phyloP scores from a whole-genome alignment of 257 asterid genomes.

The Fraxinus quadrangulata region DNA sequence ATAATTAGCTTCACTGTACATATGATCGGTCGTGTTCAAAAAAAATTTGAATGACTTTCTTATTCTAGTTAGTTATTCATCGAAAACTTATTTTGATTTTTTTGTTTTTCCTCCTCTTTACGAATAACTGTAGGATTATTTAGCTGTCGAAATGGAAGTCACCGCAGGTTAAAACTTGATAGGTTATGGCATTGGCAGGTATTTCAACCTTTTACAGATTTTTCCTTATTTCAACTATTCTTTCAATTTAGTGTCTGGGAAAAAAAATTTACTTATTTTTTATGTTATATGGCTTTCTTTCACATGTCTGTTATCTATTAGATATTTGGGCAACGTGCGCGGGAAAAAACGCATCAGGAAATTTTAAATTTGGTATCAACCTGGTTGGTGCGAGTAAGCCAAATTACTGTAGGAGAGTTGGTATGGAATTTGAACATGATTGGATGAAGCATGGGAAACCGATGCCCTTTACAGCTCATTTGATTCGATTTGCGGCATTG shows the following conservation, averaged over 20 bases:
- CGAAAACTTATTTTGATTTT: not conserved
- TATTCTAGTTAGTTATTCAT: not conserved
- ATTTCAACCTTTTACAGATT: not conserved
- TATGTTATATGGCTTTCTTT: conserved; percentile 1
- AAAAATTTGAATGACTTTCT: not conserved
- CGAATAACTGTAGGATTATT: conserved; percentile 19
- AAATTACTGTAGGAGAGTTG: conserved; percentile 35
- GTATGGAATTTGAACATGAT: conserved; percentile 66
- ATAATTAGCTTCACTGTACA: conserved; percentile 8
- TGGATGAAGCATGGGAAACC: conserved; percentile 51
- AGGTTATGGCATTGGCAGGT: conserved; percentile 72
- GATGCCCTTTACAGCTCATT: conserved; percentile 53
- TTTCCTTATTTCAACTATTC: not conserved
- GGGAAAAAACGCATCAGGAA: conserved; percentile 31
- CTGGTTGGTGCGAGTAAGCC: conserved; percentile 29
- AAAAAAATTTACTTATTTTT: not conserved
- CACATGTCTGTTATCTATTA: conserved; percentile 16
- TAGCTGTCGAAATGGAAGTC: conserved; percentile 51
- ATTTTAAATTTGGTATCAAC: conserved; percentile 25
- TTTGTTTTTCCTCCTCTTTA: not conserved
- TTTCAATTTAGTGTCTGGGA: not conserved
- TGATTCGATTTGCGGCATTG: conserved; percentile 49
- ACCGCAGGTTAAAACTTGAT: conserved; percentile 53
- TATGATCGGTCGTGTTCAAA: not conserved
- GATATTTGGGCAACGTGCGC: conserved; percentile 55